These are phyloP conservation scores for Lentinula guzmanii DNA, from an alignment of 768 basidiomycete genomes.

Conservation along the genomic window DNA sequence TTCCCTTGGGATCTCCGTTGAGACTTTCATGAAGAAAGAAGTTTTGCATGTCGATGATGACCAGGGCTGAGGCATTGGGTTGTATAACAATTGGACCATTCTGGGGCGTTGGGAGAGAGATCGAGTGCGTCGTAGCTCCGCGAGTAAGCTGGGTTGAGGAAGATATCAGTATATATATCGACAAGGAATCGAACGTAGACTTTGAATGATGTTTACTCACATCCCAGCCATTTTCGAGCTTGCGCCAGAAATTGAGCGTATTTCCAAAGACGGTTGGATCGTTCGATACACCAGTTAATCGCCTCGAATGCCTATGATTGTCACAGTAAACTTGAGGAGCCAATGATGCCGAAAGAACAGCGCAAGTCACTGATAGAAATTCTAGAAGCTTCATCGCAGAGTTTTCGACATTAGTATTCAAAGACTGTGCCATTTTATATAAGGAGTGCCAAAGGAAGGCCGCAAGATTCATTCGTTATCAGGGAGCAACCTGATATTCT, in stretches of 20 bases:
- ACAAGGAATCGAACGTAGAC: background rate
- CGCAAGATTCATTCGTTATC: too few relatives aligned
- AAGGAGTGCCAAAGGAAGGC: too few relatives aligned
- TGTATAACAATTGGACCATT: constrained; percentile 21
- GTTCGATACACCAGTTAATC: background rate
- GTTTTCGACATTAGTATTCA: background rate
- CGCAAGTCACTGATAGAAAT: background rate
- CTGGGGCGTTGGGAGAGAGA: constrained; percentile 19
- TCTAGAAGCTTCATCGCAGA: background rate
- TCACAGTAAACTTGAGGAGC: background rate
- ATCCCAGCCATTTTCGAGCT: constrained; percentile 20
- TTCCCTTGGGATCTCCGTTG: constrained; percentile 22
- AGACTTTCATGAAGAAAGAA: constrained; percentile 25
- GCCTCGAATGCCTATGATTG: background rate
- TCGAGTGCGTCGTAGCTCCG: constrained; percentile 16
- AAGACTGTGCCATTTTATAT: background rate
- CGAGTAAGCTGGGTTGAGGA: constrained; percentile 20
- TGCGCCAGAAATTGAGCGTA: constrained; percentile 23
- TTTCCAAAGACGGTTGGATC: constrained; percentile 19
- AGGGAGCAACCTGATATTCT: too few relatives aligned
- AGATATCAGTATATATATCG: background rate
- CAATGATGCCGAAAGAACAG: background rate
- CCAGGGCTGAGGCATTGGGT: constrained; percentile 23
- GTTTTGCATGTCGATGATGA: constrained; percentile 31
- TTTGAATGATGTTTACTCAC: constrained; percentile 9